Conservation (phyloP, 2,329 filamentous ascomycete genomes). For the Phyllosticta capitalensis region DNA sequence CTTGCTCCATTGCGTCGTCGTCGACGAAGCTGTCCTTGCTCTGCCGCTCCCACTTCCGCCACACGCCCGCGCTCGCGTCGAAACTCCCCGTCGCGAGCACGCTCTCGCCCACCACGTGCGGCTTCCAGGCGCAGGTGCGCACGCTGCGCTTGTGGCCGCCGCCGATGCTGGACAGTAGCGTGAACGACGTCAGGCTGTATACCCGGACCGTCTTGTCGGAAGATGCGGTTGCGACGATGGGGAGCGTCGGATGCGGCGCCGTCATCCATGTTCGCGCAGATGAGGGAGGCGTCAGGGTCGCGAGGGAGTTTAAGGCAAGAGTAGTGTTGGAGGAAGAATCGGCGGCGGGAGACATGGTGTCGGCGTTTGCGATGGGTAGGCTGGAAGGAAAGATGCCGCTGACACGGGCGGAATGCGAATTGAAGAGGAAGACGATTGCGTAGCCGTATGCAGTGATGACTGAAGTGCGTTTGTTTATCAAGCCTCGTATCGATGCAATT, state of each 20-base stretch:
- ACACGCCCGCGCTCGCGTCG: conserved; percentile 73
- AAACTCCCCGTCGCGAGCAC: conserved; percentile 90
- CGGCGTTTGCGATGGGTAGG: neutral
- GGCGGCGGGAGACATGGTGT: neutral
- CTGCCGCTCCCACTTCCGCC: conserved; percentile 53
- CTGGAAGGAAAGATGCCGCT: neutral
- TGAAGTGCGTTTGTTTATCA: neutral
- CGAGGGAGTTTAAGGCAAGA: conserved; percentile 32
- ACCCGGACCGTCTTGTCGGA: conserved; percentile 78
- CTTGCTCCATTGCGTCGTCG: conserved; percentile 26
- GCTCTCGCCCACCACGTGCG: conserved; percentile 45
- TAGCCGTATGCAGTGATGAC: neutral
- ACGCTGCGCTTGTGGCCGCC: conserved; percentile 88
- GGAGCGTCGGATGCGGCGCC: conserved; percentile 74
- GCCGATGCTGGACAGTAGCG: conserved; percentile 66
- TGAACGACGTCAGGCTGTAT: conserved; percentile 76
- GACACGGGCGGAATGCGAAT: neutral
- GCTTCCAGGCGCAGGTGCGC: conserved; percentile 83
- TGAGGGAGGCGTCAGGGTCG: conserved; percentile 44
- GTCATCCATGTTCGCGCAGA: conserved; percentile 71
- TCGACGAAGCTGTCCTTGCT: neutral
- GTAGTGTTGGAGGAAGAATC: conserved; percentile 7
- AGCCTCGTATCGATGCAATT: neutral
- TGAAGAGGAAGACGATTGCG: neutral
- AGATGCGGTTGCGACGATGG: conserved; percentile 80